These are phyloP conservation scores for Podila verticillata DNA, from an alignment of 192 early-diverging fungal species.

Conservation along the genomic window DNA sequence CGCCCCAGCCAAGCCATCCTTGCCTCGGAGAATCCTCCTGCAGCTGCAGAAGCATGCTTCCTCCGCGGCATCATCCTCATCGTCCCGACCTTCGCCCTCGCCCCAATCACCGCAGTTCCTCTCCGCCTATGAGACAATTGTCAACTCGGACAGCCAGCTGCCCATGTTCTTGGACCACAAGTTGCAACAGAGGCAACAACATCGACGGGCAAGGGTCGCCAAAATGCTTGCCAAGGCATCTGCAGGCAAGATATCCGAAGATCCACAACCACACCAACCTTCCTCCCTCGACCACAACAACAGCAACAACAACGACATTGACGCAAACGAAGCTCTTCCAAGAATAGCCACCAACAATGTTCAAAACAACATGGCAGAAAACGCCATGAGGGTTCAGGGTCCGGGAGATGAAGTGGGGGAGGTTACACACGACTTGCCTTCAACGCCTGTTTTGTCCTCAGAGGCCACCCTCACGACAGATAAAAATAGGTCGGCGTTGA, in stretches of 20 bases:
- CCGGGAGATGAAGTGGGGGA: not conserved
- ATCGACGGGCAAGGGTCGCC: not conserved
- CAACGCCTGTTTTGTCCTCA: too few relatives aligned
- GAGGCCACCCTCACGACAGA: not conserved
- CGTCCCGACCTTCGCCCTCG: not conserved
- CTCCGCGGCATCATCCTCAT: not conserved
- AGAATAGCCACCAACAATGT: too few relatives aligned
- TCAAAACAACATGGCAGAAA: too few relatives aligned
- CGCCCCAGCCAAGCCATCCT: too few relatives aligned
- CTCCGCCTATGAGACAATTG: not conserved
- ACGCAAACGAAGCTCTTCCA: too few relatives aligned
- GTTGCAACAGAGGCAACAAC: not conserved
- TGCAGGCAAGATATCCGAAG: too few relatives aligned
- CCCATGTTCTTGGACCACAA: not conserved
- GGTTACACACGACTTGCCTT: too few relatives aligned
- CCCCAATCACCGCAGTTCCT: not conserved
- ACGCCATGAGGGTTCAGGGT: not conserved
- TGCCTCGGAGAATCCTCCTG: not conserved
- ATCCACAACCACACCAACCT: too few relatives aligned
- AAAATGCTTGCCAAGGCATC: too few relatives aligned
- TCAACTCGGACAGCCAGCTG: conserved; percentile 1
- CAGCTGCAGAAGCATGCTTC: not conserved
- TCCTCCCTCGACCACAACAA: too few relatives aligned
- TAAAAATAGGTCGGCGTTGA: conserved; percentile 3
- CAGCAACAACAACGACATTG: too few relatives aligned